A percentile compares a stretch with the other conserved stretches of the same genome.
Conservation (phyloP, 23 red algal genomes). For the Gracilaria caudata region DNA sequence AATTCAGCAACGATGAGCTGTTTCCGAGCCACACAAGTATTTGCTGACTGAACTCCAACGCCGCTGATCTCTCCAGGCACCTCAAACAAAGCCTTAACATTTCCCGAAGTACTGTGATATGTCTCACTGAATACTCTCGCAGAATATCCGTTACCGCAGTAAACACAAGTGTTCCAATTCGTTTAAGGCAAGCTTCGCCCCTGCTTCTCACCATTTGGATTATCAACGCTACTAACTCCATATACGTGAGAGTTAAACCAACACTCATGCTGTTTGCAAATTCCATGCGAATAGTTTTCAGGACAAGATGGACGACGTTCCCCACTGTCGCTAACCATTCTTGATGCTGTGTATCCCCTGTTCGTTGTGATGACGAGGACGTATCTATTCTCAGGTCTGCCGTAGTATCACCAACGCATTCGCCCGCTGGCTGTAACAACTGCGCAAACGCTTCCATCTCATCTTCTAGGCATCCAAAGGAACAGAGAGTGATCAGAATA, state of each 20-base stretch:
- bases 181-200: neutral
- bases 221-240: constrained; percentile 33
- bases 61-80: neutral
- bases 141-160: constrained; percentile 33
- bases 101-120: constrained; percentile 44
- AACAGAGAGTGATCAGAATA: constrained; percentile 2
- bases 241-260: constrained; percentile 48
- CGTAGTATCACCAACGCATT: neutral
- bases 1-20: constrained; percentile 35
- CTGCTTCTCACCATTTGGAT: constrained; percentile 4
- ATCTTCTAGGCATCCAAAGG: neutral
- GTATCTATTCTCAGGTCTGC: neutral
- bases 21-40: constrained; percentile 44
- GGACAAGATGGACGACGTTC: neutral
- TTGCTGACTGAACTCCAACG: constrained; percentile 7
- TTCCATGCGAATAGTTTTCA: constrained; percentile 36
- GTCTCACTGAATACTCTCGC: constrained; percentile 58
- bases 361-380: neutral
- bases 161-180: neutral
- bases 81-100: constrained; percentile 47
- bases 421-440: neutral
- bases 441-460: constrained; percentile 2
- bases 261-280: constrained; percentile 60
- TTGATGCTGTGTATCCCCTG: no score
- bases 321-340: neutral